Evolutionary conservation across 371 early-diverging fungal genomes (phyloP).

Genomic region (Mucor racemosus): DNA sequence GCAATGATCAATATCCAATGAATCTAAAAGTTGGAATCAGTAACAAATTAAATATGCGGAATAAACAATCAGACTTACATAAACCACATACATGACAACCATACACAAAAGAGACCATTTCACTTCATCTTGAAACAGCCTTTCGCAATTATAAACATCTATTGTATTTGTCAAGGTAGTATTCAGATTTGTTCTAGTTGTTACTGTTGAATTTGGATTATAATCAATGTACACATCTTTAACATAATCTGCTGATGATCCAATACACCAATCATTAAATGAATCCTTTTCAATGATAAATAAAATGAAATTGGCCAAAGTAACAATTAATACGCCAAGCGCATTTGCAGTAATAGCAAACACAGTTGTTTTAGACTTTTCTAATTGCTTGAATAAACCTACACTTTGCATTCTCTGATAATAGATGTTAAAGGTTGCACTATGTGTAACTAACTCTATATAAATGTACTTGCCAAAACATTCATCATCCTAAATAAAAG

Average conservation of each 20-base stretch:
- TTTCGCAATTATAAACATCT: conserved; percentile 51
- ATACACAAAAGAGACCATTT: conserved; percentile 49
- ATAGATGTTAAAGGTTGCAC: neutral
- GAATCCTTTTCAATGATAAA: conserved; percentile 18
- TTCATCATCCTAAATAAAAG: conserved; percentile 27
- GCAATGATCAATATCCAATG: conserved; percentile 32
- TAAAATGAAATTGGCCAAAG: conserved; percentile 28
- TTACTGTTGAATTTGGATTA: conserved; percentile 1
- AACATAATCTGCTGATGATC: conserved; percentile 15
- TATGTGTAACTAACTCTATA: conserved; percentile 14
- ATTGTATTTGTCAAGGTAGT: neutral
- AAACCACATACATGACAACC: conserved; percentile 41
- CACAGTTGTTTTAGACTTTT: conserved; percentile 9
- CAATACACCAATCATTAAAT: conserved; percentile 27
- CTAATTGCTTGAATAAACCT: neutral
- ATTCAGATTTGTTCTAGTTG: neutral
- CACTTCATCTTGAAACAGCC: conserved; percentile 44
- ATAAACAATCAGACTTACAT: too few relatives aligned
- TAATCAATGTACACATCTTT: conserved; percentile 1
- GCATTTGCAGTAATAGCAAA: conserved; percentile 26
- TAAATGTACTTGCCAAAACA: conserved; percentile 18
- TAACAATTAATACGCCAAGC: conserved; percentile 23
- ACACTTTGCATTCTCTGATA: neutral
- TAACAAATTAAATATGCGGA: neutral
- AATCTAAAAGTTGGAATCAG: conserved; percentile 7